Evolutionary conservation across 768 basidiomycete genomes (phyloP), one percentile per base, ranked within the genome.

Genomic region (Boletus reticuloceps): DNA sequence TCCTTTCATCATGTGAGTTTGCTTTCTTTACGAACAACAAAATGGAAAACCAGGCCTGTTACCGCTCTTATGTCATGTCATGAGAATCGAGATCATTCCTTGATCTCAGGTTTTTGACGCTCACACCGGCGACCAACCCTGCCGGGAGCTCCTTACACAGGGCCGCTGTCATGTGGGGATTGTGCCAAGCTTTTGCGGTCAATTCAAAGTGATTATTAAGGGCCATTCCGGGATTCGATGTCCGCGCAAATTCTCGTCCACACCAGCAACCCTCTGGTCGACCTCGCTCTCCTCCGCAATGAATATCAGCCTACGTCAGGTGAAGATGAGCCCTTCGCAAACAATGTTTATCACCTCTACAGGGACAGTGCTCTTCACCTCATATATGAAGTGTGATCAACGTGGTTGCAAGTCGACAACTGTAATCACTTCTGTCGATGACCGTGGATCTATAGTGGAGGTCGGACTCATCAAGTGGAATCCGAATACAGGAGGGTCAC

Each of bases 281-380:
- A 29, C 17, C 20, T 38, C 6, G 10, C 16, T 31, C 6, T 40
- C 12, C 19, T 32, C 40, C 13, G 19, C 27, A 2, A 65, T 65
- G 64, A 65, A 63, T 48, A 41, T 63, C 60, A 59, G 53, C 29
- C 57, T 63, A 37, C 64, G 56, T 19, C 55, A 49, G 31, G 60
- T 64, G 17, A 43, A 49, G 43, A 44, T 55, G 9, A 42, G 43
- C 27, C 39, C 48, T 17, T 60, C 51, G 1, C 55, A 63, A 19
- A 51, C 61, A 0, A 25, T 55, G 51, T 60, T 58, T n/a, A 51
- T 65, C 32, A 56, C 55, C 17, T 55, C 64, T 2, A 43, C 64
- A 9, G 61, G 64, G 2, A 58, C 53, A 0, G 43, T 63, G 4
- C 61, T 57, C 48, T 64, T 64, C 29, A 56, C 54, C 0, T 58